Conservation (phyloP, 345 rosid species). For the Gossypium stocksii region DNA sequence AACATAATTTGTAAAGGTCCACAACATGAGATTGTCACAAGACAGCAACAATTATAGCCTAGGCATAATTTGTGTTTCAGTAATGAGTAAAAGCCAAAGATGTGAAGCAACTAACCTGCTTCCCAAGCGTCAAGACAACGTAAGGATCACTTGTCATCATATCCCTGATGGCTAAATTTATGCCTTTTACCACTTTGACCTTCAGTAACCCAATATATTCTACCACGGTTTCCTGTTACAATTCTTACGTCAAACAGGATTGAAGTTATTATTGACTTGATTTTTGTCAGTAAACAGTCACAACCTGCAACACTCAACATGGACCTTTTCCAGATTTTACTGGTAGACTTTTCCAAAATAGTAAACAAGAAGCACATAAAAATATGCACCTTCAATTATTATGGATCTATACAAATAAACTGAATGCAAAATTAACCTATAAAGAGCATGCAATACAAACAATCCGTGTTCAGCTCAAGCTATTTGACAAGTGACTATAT, state of each 20-base stretch:
- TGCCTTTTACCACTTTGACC: constrained; percentile 66
- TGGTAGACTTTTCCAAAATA: background rate
- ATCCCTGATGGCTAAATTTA: constrained; percentile 26
- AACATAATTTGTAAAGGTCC: too few species aligned
- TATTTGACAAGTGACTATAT: too few species aligned
- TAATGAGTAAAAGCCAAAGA: too few species aligned
- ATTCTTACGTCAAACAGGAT: constrained; percentile 21
- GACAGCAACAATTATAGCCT: too few species aligned
- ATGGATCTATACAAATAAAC: background rate
- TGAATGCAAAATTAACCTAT: background rate
- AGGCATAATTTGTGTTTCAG: too few species aligned
- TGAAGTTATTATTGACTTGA: background rate
- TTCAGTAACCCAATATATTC: constrained; percentile 86
- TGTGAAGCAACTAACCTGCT: too few species aligned
- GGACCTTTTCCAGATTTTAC: too few species aligned
- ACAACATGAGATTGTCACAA: too few species aligned
- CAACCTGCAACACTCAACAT: too few species aligned
- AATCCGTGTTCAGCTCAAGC: background rate
- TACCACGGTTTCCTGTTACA: constrained; percentile 69
- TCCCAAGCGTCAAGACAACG: constrained; percentile 53
- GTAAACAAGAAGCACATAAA: background rate
- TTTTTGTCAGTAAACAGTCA: too few species aligned
- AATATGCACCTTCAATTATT: too few species aligned
- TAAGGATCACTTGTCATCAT: constrained; percentile 89
- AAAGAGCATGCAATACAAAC: background rate